Base-by-base conservation (phyloP, 176 grass and related monocot genomes). In the Oropetium thomaeum region DNA sequence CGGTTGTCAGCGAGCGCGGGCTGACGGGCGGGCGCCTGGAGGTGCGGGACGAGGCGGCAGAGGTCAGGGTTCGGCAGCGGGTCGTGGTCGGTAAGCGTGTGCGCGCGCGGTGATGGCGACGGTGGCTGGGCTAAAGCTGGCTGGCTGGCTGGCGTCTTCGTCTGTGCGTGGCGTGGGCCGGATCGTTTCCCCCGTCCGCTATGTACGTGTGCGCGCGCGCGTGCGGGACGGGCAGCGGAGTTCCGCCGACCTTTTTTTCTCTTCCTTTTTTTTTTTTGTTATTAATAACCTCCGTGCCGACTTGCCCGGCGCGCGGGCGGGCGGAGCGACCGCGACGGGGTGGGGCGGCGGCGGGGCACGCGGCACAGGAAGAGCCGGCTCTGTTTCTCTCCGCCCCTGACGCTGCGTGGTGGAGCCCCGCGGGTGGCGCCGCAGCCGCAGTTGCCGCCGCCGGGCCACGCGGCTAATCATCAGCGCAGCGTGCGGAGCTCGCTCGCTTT, bases 381-480 rank as follows among this genome's bases (percentile, higher is more conserved):
- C 5, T n/a, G n/a, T n/a, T n/a, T 20, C 17, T 23, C 25, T 2
- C 22, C 39, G 77, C 37, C 49, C 20, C 25, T 34, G 67, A 37
- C 34, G 11, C 55, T 34, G 70, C 45, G 59, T 33, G 61, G 49
- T 73, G 67, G 69, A 55, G 57, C n/a, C 57, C 11, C 19, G 22
- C 1, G 29, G 22, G 39, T 43, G 40, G 68, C 23, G 33, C 53
- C n/a, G n/a, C n/a, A n/a, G n/a, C n/a, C n/a, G n/a, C n/a, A n/a
- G n/a, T n/a, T 26, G 28, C 8, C 57, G 2, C 39, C 57, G 17
- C 67, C 1, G 43, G 28, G 16, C 28, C 43, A 41, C 55, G 43
- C 55, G 34, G 69, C 67, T 17, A 71, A 58, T 85, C 47, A 85
- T 85, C 49, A 48, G 39, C 41, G 34, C 22, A 14, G 81, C 64